Percentiles rank a stretch among this genome's conserved stretches.
These are phyloP conservation scores for Alternaria conjuncta DNA, from an alignment of 2,329 filamentous ascomycete species.

Conservation along the genomic window DNA sequence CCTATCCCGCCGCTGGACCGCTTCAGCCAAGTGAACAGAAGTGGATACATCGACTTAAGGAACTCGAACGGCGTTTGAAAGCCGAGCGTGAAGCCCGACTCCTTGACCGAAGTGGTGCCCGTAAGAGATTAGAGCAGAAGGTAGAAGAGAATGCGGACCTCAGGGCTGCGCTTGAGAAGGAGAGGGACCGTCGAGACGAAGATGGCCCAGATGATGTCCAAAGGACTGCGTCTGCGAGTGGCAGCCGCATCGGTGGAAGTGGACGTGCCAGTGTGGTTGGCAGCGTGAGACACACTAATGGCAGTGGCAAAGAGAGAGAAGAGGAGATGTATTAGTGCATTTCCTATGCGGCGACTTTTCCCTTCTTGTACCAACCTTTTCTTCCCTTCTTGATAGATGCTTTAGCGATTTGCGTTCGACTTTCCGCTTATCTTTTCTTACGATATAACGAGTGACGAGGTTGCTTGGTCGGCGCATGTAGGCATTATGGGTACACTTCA, in stretches of 20 bases:
- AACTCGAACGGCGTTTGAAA: constrained; percentile 87
- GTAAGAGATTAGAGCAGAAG: constrained; percentile 79
- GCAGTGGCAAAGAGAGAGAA: constrained; percentile 13
- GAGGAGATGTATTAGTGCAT: constrained; percentile 33
- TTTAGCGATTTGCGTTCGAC: constrained; percentile 1
- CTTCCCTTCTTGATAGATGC: constrained; percentile 4
- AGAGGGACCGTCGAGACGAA: constrained; percentile 48
- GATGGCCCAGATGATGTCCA: constrained; percentile 22
- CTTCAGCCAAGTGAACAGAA: constrained; percentile 67
- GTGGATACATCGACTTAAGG: constrained; percentile 84
- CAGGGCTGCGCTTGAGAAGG: constrained; percentile 67
- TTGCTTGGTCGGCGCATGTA: constrained; percentile 1
- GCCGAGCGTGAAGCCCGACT: constrained; percentile 86
- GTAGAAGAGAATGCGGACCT: constrained; percentile 76
- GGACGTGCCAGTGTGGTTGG: constrained; percentile 29
- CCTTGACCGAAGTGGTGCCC: constrained; percentile 81
- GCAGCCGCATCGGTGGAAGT: constrained; percentile 24
- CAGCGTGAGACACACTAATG: constrained; percentile 20
- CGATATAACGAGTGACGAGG: constrained; percentile 15
- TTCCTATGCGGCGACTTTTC: background rate
- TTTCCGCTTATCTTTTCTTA: constrained; percentile 4
- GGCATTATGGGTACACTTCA: background rate
- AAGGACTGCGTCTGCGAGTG: constrained; percentile 23
- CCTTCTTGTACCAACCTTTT: background rate
- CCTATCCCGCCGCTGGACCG: constrained; percentile 44